A percentile compares a stretch with the other conserved stretches of the same genome.
These are phyloP conservation scores for Boletellus emodensis DNA, from an alignment of 768 basidiomycete species.

Conservation along the genomic window DNA sequence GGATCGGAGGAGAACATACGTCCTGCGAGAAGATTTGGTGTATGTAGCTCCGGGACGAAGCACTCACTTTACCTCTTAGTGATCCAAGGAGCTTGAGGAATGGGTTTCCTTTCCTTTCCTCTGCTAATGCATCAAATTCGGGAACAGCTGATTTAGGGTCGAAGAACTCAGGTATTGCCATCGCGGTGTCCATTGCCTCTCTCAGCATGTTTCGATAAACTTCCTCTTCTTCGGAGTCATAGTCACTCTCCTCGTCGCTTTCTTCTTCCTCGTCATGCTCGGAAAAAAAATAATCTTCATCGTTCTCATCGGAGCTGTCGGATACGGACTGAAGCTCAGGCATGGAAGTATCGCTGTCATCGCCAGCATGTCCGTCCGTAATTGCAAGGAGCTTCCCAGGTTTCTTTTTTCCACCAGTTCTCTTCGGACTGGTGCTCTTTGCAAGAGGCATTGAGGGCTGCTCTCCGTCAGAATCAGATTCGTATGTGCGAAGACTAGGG, in stretches of 20 bases:
- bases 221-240: constrained; percentile 69
- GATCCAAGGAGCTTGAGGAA: constrained; percentile 75
- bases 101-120: constrained; percentile 65
- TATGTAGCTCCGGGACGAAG: not conserved
- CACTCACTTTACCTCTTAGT: constrained; percentile 51
- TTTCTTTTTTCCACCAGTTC: constrained; percentile 24
- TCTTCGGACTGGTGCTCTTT: constrained; percentile 15
- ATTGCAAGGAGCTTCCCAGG: constrained; percentile 45
- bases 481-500: constrained; percentile 16
- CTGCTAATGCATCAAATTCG: constrained; percentile 40
- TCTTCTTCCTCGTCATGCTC: constrained; percentile 34
- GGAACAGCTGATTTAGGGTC: constrained; percentile 46
- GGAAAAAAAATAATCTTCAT: constrained; percentile 31
- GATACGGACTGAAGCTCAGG: constrained; percentile 66
- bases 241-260: constrained; percentile 40
- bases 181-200: constrained; percentile 70
- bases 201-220: constrained; percentile 55
- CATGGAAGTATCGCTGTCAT: constrained; percentile 53
- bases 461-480: constrained; percentile 28
- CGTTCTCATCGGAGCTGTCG: constrained; percentile 46
- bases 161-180: constrained; percentile 54
- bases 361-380: constrained; percentile 39
- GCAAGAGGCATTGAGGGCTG: constrained; percentile 4
- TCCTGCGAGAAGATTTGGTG: constrained; percentile 37
- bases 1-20: constrained; percentile 56